Evolutionary conservation across 345 rosid genomes (phyloP).

Genomic region (Moricandia moricandioides): DNA sequence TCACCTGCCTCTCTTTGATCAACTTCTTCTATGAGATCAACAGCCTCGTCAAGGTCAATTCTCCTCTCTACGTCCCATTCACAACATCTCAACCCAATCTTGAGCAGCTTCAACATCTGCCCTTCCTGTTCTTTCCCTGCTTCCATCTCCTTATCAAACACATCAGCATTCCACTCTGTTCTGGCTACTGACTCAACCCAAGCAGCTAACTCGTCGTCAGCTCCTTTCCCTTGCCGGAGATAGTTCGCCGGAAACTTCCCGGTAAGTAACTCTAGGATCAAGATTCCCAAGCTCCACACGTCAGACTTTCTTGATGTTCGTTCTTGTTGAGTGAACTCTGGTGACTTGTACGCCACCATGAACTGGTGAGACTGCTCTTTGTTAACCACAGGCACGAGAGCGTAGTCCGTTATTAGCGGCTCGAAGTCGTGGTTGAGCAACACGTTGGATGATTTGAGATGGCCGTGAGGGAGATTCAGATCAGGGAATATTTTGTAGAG

Average conservation of each 20-base stretch:
- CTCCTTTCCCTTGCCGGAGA: constrained; percentile 54
- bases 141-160: constrained; percentile 75
- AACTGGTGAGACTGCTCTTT: constrained; percentile 62
- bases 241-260: constrained; percentile 84
- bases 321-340: constrained; percentile 54
- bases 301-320: constrained; percentile 57
- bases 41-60: constrained; percentile 61
- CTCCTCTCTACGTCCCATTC: constrained; percentile 72
- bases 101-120: constrained; percentile 74
- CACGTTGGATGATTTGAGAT: constrained; percentile 88
- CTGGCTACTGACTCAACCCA: constrained; percentile 81
- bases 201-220: constrained; percentile 52
- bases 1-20: constrained; percentile 51
- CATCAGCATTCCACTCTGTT: constrained; percentile 82
- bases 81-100: constrained; percentile 82
- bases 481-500: constrained; percentile 55
- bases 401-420: constrained; percentile 65
- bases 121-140: constrained; percentile 61
- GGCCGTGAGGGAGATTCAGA: constrained; percentile 66
- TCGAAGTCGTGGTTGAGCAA: constrained; percentile 54
- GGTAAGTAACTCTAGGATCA: constrained; percentile 67
- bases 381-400: constrained; percentile 52
- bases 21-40: constrained; percentile 45
- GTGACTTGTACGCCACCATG: constrained; percentile 82
- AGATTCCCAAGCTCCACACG: constrained; percentile 89